A percentile compares a stretch with the other conserved stretches of the same genome.
These are phyloP conservation scores for Geoglossum glabrum DNA, from an alignment of 495 filamentous ascomycete genomes.

Conservation along the genomic window DNA sequence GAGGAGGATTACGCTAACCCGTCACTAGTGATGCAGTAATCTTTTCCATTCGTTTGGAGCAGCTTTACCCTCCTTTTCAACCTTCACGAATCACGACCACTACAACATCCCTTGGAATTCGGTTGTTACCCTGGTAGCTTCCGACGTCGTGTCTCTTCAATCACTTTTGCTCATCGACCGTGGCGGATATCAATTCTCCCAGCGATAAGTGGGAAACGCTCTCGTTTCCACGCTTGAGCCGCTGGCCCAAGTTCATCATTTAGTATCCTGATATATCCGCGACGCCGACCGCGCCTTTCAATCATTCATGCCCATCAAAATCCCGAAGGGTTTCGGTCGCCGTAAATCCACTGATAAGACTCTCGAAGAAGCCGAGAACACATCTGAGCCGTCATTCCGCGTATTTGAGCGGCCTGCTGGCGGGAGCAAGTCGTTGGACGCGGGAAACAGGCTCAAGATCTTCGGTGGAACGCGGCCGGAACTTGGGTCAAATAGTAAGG, in stretches of 20 bases:
- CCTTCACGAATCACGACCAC: not conserved
- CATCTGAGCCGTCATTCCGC: slow-evolving; percentile 32
- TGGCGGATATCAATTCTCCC: not conserved
- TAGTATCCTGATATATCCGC: not conserved
- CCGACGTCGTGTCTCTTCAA: not conserved
- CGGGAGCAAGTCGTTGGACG: slow-evolving; percentile 28
- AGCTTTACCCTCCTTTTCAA: not conserved
- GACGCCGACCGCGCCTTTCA: not conserved
- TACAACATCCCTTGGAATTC: not conserved
- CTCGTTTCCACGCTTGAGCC: not conserved
- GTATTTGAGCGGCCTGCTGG: slow-evolving; percentile 35
- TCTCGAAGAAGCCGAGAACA: slow-evolving; percentile 33
- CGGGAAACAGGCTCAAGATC: slow-evolving; percentile 23
- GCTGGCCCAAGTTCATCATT: not conserved
- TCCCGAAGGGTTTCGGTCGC: slow-evolving; percentile 41
- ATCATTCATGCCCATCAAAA: slow-evolving; percentile 43
- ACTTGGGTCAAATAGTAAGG: slow-evolving; percentile 21
- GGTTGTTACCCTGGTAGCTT: not conserved
- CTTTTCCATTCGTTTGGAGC: not conserved
- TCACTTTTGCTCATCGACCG: not conserved
- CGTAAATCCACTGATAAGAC: slow-evolving; percentile 48
- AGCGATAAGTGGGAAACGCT: not conserved
- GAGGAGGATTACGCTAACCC: not conserved
- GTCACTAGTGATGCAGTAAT: not conserved
- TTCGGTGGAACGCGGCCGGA: slow-evolving; percentile 16